phyloP scores from a whole-genome alignment of 2,329 filamentous ascomycete species.

The Sporothrix schenckii region DNA sequence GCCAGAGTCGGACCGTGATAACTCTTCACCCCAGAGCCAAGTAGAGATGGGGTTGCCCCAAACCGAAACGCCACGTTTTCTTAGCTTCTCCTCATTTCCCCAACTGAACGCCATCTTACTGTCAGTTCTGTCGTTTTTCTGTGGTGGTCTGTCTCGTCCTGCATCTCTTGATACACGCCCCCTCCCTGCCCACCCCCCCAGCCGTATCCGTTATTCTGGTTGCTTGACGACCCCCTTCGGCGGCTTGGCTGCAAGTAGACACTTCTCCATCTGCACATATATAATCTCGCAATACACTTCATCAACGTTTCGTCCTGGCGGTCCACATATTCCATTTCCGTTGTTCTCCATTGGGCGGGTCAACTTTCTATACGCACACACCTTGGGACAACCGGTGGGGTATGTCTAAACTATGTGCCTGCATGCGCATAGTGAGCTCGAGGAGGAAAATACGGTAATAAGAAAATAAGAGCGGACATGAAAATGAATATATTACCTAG shows the following conservation, averaged over 20 bases:
- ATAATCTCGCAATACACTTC: background rate
- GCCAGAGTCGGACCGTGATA: background rate
- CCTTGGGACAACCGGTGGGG: background rate
- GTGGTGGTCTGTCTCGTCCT: background rate
- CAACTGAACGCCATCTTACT: background rate
- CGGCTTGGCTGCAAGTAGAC: conserved; percentile 5
- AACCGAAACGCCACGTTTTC: background rate
- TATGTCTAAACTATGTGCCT: background rate
- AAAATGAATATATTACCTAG: background rate
- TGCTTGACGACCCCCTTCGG: conserved; percentile 1
- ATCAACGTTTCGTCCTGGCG: background rate
- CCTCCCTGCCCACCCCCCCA: background rate
- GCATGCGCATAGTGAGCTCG: background rate
- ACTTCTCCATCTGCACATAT: background rate
- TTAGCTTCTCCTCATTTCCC: conserved; percentile 6
- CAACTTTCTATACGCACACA: background rate
- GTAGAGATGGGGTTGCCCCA: background rate
- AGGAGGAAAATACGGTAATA: background rate
- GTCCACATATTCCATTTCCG: conserved; percentile 12
- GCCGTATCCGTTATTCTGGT: background rate
- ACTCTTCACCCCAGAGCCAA: background rate
- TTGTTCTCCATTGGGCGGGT: background rate
- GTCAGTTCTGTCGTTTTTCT: background rate
- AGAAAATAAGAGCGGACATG: background rate
- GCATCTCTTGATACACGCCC: background rate